These are phyloP conservation scores for Amanita brunnescens DNA, from an alignment of 768 basidiomycete species.

Conservation along the genomic window DNA sequence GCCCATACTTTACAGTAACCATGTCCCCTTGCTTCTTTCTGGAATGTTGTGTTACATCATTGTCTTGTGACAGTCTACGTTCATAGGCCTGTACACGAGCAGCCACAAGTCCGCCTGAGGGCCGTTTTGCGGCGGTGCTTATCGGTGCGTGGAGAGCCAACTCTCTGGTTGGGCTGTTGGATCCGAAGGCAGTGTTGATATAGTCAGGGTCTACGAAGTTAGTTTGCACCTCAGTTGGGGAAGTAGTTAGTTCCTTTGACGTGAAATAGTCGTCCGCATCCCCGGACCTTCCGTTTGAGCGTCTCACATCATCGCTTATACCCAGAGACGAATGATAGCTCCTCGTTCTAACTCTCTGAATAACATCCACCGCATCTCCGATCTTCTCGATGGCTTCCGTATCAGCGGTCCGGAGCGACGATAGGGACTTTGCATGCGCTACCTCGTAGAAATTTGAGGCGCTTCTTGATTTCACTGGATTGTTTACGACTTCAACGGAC, in stretches of 20 bases:
- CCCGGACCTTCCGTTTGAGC: not conserved
- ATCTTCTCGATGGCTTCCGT: constrained; percentile 61
- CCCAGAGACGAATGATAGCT: constrained; percentile 22
- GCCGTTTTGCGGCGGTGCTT: constrained; percentile 6
- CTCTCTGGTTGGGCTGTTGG: not conserved
- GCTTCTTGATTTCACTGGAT: not conserved
- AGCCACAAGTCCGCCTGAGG: constrained; percentile 30
- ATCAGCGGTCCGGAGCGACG: constrained; percentile 57
- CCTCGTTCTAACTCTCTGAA: constrained; percentile 38
- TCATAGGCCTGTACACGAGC: constrained; percentile 52
- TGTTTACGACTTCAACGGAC: constrained; percentile 2
- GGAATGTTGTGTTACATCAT: constrained; percentile 22
- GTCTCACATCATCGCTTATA: constrained; percentile 18
- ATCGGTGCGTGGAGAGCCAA: not conserved
- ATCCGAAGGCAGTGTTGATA: not conserved
- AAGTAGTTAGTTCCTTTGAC: not conserved
- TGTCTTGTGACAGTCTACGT: constrained; percentile 44
- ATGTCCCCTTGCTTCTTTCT: constrained; percentile 31
- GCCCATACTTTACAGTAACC: constrained; percentile 48
- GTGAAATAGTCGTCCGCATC: not conserved
- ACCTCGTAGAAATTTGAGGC: not conserved
- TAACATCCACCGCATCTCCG: constrained; percentile 61
- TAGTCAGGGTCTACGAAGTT: not conserved
- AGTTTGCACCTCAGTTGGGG: not conserved
- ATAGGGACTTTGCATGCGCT: constrained; percentile 31